Percentiles rank a stretch among this genome's conserved stretches.
Evolutionary conservation across 1,139 yeast species (phyloP).

Genomic region (Taphrina flavorubra): DNA sequence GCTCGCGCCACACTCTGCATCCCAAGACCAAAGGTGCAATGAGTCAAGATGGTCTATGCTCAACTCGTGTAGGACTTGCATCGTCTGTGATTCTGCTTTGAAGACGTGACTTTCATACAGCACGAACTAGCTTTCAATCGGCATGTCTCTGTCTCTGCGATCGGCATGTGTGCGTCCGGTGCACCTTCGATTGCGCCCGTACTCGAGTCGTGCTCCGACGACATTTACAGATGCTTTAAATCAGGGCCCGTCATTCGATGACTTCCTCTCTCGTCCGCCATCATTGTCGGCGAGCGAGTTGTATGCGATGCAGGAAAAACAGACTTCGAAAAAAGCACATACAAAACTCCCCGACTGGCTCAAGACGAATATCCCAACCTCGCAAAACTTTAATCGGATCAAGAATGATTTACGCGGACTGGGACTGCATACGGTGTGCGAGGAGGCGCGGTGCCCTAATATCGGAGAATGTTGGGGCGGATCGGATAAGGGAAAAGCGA

Average conservation of each 20-base stretch:
- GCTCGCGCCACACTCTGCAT: constrained; percentile 16
- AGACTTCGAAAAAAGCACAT: constrained; percentile 45
- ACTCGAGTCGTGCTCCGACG: constrained; percentile 58
- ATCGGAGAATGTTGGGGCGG: constrained; percentile 99
- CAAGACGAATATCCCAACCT: constrained; percentile 87
- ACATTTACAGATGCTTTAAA: constrained; percentile 73
- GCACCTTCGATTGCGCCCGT: background rate
- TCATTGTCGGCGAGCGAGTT: constrained; percentile 46
- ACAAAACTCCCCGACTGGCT: constrained; percentile 78
- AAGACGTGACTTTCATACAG: background rate
- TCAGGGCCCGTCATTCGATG: constrained; percentile 92
- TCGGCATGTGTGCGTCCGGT: background rate
- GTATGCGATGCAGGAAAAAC: constrained; percentile 35
- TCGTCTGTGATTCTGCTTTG: too few relatives aligned
- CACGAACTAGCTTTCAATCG: background rate
- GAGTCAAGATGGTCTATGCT: constrained; percentile 1
- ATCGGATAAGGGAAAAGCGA: constrained; percentile 86
- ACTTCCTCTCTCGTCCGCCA: constrained; percentile 82
- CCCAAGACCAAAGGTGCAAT: background rate
- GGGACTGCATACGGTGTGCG: constrained; percentile 85
- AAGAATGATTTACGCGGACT: constrained; percentile 87
- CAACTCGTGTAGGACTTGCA: too few relatives aligned
- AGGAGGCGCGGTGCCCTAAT: constrained; percentile 97
- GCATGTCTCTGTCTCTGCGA: constrained; percentile 1
- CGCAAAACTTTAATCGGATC: constrained; percentile 75